A percentile compares a stretch with the other conserved stretches of the same genome.
These are phyloP conservation scores for Exidia glandulosa DNA, from an alignment of 768 basidiomycete species.

Conservation along the genomic window DNA sequence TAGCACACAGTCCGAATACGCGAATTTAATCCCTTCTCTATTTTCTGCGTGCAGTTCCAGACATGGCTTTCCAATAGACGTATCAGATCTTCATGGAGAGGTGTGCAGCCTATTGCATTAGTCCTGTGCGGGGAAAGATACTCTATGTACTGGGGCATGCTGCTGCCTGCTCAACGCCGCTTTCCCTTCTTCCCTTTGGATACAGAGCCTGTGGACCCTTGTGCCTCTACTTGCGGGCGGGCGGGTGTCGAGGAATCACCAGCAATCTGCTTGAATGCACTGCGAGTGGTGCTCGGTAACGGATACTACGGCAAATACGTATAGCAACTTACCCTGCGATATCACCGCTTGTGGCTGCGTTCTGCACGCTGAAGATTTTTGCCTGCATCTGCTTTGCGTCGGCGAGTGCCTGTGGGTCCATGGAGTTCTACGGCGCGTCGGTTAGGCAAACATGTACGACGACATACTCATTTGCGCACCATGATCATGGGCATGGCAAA, in stretches of 20 bases:
- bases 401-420: constrained; percentile 60
- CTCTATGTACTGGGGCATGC: too few relatives aligned
- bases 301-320: background rate
- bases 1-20: background rate
- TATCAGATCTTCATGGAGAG: too few relatives aligned
- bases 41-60: too few relatives aligned
- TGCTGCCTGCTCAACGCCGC: background rate
- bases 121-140: too few relatives aligned
- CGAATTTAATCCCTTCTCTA: background rate
- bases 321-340: constrained; percentile 36
- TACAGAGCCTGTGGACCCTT: background rate
- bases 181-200: background rate
- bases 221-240: background rate
- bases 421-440: constrained; percentile 44
- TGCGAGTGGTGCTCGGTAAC: background rate
- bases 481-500: constrained; percentile 66
- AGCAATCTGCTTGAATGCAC: background rate
- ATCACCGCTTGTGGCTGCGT: constrained; percentile 47
- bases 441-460: constrained; percentile 3
- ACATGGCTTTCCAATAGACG: too few relatives aligned
- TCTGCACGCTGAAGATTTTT: constrained; percentile 43
- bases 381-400: constrained; percentile 54
- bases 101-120: too few relatives aligned
- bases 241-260: background rate
- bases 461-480: constrained; percentile 37